Evolutionary conservation across 768 basidiomycete species (phyloP).

Genomic region (Termitomyces sp.): DNA sequence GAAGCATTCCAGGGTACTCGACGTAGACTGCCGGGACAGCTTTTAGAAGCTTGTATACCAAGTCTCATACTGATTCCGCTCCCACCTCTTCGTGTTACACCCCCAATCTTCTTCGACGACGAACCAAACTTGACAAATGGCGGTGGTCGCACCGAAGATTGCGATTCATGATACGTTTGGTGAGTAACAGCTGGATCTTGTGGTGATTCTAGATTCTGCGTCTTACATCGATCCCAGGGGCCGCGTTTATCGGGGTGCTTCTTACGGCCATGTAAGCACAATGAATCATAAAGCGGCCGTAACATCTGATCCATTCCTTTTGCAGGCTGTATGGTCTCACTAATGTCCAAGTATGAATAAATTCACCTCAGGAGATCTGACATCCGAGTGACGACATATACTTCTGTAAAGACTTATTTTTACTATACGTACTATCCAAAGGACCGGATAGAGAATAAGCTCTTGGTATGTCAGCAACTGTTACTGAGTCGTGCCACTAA

Average conservation of each 20-base stretch:
- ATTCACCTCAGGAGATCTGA: background rate
- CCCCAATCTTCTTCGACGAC: background rate
- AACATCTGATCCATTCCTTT: background rate
- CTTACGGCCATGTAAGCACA: slow-evolving; percentile 24
- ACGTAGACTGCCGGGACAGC: background rate
- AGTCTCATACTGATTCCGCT: background rate
- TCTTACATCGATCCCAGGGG: slow-evolving; percentile 12
- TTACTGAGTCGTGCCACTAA: background rate
- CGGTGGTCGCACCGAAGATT: background rate
- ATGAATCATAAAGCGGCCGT: background rate
- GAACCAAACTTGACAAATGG: slow-evolving; percentile 1
- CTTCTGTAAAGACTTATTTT: slow-evolving; percentile 27
- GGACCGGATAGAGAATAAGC: slow-evolving; percentile 20
- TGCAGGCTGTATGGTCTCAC: slow-evolving; percentile 31
- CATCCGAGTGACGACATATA: background rate
- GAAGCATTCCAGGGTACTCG: background rate
- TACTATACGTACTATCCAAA: slow-evolving; percentile 28
- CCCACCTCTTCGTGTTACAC: background rate
- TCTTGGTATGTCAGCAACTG: slow-evolving; percentile 15
- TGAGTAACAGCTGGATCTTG: slow-evolving; percentile 1
- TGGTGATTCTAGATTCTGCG: background rate
- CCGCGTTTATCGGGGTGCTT: slow-evolving; percentile 25
- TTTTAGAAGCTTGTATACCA: background rate
- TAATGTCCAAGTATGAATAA: slow-evolving; percentile 22
- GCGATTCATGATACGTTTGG: slow-evolving; percentile 20